A percentile compares a stretch with the other conserved stretches of the same genome.
phyloP scores from a whole-genome alignment of 176 grass and related monocot genomes.

The Eragrostis curvula region DNA sequence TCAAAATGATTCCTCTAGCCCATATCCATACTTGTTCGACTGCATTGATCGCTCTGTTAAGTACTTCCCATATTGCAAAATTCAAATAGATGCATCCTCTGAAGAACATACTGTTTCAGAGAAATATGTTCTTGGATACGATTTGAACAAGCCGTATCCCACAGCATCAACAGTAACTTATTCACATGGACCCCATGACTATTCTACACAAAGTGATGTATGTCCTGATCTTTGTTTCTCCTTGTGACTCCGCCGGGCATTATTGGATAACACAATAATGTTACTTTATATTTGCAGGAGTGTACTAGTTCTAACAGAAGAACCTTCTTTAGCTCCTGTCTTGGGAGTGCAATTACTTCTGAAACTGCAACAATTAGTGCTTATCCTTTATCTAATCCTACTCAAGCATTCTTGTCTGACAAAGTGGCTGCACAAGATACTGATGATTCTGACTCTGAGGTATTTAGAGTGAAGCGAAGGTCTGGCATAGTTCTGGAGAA shows the following conservation, averaged over 20 bases:
- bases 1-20: slow-evolving; percentile 18
- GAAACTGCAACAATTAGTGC: slow-evolving; percentile 38
- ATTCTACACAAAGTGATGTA: slow-evolving; percentile 63
- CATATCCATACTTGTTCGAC: slow-evolving; percentile 39
- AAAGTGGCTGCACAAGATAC: slow-evolving; percentile 58
- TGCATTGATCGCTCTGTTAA: slow-evolving; percentile 41
- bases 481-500: slow-evolving; percentile 51
- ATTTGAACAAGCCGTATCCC: slow-evolving; percentile 57
- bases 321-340: slow-evolving; percentile 43
- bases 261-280: slow-evolving; percentile 38
- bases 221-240: slow-evolving; percentile 31
- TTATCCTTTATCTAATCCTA: slow-evolving; percentile 35
- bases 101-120: slow-evolving; percentile 48
- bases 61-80: slow-evolving; percentile 48
- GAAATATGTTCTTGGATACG: slow-evolving; percentile 45
- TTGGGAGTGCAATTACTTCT: slow-evolving; percentile 41
- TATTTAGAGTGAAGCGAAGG: slow-evolving; percentile 91
- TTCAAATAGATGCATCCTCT: slow-evolving; percentile 36
- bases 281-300: slow-evolving; percentile 54
- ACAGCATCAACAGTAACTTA: slow-evolving; percentile 56
- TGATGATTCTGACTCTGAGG: slow-evolving; percentile 85
- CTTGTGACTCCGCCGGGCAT: slow-evolving; percentile 15
- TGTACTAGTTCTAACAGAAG: slow-evolving; percentile 57
- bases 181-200: slow-evolving; percentile 48
- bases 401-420: slow-evolving; percentile 49